phyloP scores from a whole-genome alignment of 139 green algal species.

The Closterium sp. region DNA sequence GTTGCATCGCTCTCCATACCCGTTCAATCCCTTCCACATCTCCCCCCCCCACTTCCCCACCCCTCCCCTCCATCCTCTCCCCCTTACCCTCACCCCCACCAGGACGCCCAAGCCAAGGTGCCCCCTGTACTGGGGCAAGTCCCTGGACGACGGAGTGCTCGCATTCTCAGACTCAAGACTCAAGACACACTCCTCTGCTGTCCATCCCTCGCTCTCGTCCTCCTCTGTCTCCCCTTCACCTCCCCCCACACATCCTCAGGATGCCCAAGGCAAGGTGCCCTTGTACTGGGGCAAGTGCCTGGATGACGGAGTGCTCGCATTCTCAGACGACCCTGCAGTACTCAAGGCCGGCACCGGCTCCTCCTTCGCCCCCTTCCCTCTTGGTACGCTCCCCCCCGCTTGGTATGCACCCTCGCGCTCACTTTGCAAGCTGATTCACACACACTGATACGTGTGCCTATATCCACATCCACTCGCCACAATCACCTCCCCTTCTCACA shows the following conservation, averaged over 20 bases:
- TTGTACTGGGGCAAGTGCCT: constrained; percentile 33
- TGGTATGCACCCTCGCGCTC: not conserved
- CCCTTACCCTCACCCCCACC: not conserved
- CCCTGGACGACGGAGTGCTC: not conserved
- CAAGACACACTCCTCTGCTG: no score
- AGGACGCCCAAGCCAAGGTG: not conserved
- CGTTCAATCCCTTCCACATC: no score
- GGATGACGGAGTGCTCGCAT: constrained; percentile 14
- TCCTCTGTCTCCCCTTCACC: not conserved
- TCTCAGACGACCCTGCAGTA: constrained; percentile 7
- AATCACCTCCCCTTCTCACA: no score
- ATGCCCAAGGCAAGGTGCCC: constrained; percentile 11
- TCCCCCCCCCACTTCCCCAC: no score
- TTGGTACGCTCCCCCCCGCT: not conserved
- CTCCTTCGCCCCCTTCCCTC: constrained; percentile 19
- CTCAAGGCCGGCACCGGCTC: constrained; percentile 2
- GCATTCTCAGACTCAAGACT: not conserved
- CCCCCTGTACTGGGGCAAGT: constrained; percentile 25
- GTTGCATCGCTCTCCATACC: no score
- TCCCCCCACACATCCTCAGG: not conserved
- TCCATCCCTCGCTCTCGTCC: no score
- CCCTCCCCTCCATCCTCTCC: not conserved
- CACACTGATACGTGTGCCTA: not conserved
- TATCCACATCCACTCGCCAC: no score
- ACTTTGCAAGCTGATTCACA: not conserved